A percentile compares a stretch with the other conserved stretches of the same genome.
phyloP scores from a whole-genome alignment of 2,329 filamentous ascomycete species.

The Aspergillus oerlinghausenensis region DNA sequence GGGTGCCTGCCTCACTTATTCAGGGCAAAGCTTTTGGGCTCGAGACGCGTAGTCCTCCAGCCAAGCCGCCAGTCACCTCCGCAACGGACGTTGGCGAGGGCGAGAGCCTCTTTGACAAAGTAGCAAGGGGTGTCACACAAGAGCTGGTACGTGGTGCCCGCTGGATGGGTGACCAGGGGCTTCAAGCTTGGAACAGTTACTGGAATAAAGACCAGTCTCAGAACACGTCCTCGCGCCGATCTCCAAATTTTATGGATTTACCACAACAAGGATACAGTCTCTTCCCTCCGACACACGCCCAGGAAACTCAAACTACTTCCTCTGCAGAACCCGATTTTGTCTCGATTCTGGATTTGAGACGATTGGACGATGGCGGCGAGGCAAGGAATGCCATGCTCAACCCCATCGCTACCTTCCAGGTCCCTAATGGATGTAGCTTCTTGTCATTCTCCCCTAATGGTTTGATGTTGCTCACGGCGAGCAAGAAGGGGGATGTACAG shows the following conservation, averaged over 20 bases:
- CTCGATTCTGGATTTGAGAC: slow-evolving; percentile 44
- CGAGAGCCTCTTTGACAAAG: slow-evolving; percentile 45
- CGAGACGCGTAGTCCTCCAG: slow-evolving; percentile 39
- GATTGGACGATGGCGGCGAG: slow-evolving; percentile 38
- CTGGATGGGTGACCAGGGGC: slow-evolving; percentile 47
- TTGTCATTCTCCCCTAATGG: slow-evolving; percentile 47
- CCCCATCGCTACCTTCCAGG: slow-evolving; percentile 43
- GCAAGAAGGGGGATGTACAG: slow-evolving; percentile 47
- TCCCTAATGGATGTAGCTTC: slow-evolving; percentile 47
- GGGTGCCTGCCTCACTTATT: slow-evolving; percentile 33
- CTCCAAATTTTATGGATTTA: slow-evolving; percentile 24
- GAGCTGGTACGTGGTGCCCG: slow-evolving; percentile 46
- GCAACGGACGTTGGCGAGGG: slow-evolving; percentile 44
- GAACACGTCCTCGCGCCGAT: slow-evolving; percentile 26
- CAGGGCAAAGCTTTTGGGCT: slow-evolving; percentile 37
- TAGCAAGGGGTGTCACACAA: slow-evolving; percentile 47
- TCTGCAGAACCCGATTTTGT: slow-evolving; percentile 42
- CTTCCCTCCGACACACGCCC: slow-evolving; percentile 46
- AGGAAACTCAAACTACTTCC: slow-evolving; percentile 32
- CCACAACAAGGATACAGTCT: slow-evolving; percentile 29
- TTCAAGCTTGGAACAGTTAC: slow-evolving; percentile 49
- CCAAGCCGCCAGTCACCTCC: slow-evolving; percentile 40
- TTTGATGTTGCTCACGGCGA: slow-evolving; percentile 44
- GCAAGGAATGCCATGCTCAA: slow-evolving; percentile 29
- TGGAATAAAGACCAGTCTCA: slow-evolving; percentile 43